Evolutionary conservation across 2,329 filamentous ascomycete species (phyloP).

Genomic region (Phialemonium atrogriseum): DNA sequence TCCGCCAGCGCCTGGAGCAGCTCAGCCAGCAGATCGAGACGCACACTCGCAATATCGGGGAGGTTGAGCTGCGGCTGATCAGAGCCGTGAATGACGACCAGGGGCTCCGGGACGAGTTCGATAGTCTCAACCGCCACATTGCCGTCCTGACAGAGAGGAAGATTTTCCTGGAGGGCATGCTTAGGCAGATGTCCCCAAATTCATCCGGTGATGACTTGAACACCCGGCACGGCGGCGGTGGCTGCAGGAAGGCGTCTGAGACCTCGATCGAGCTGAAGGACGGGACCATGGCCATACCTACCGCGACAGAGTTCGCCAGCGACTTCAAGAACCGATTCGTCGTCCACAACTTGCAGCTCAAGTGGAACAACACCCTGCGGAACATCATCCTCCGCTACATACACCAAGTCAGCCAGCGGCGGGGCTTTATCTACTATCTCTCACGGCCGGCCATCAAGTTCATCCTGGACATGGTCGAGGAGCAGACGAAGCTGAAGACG

Average conservation of each 20-base stretch:
- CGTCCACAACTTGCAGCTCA: slow-evolving; percentile 93
- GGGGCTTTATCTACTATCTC: slow-evolving; percentile 96
- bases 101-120: slow-evolving; percentile 48
- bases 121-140: slow-evolving; percentile 49
- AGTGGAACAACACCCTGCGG: slow-evolving; percentile 94
- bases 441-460: slow-evolving; percentile 95
- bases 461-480: slow-evolving; percentile 93
- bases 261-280: slow-evolving; percentile 43
- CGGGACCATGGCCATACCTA: slow-evolving; percentile 56
- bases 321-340: slow-evolving; percentile 99
- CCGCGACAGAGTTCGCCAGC: slow-evolving; percentile 74
- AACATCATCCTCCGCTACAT: slow-evolving; percentile 97
- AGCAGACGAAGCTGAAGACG: slow-evolving; percentile 68
- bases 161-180: slow-evolving; percentile 50
- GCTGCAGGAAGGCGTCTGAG: slow-evolving; percentile 23
- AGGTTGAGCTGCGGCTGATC: slow-evolving; percentile 62
- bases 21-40: slow-evolving; percentile 69
- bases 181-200: slow-evolving; percentile 37
- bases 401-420: slow-evolving; percentile 90
- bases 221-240: slow-evolving; percentile 8
- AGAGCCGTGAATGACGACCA: slow-evolving; percentile 40
- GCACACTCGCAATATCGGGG: slow-evolving; percentile 64
- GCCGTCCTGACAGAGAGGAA: slow-evolving; percentile 49
- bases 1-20: slow-evolving; percentile 70
- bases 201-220: slow-evolving; percentile 15